Conservation (phyloP, 2,329 filamentous ascomycete species). For the Alternaria sp. region DNA sequence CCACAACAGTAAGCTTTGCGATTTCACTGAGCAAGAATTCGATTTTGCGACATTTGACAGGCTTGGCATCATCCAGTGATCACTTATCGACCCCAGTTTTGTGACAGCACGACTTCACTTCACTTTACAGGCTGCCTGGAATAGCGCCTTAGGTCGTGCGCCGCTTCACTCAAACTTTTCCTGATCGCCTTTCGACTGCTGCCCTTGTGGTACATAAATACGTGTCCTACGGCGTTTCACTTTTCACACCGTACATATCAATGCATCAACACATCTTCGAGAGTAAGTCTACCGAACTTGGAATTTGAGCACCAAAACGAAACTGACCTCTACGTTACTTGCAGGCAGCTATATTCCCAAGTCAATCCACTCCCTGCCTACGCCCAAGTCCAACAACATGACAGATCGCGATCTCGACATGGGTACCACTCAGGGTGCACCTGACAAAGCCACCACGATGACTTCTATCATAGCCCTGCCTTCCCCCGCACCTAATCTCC, state of each 20-base stretch:
- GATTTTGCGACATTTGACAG: neutral
- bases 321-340: neutral
- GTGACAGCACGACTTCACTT: neutral
- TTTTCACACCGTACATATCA: neutral
- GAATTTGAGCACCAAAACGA: neutral
- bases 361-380: neutral
- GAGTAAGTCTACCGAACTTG: neutral
- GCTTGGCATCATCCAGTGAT: neutral
- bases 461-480: neutral
- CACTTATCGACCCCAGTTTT: neutral
- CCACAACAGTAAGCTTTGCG: neutral
- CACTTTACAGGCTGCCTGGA: neutral
- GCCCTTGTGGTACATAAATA: neutral
- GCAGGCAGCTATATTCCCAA: neutral
- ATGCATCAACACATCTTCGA: neutral
- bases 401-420: neutral
- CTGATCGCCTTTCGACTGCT: neutral
- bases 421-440: neutral
- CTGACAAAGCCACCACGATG: neutral
- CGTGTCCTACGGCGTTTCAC: neutral
- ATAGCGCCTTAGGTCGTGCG: neutral
- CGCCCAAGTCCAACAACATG: slow-evolving; percentile 1
- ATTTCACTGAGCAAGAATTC: neutral
- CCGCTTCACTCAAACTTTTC: neutral
- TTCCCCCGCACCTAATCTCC: neutral